A percentile compares a stretch with the other conserved stretches of the same genome.
Evolutionary conservation across 1,139 yeast species (phyloP).

Genomic region (Kazachstania sp.): DNA sequence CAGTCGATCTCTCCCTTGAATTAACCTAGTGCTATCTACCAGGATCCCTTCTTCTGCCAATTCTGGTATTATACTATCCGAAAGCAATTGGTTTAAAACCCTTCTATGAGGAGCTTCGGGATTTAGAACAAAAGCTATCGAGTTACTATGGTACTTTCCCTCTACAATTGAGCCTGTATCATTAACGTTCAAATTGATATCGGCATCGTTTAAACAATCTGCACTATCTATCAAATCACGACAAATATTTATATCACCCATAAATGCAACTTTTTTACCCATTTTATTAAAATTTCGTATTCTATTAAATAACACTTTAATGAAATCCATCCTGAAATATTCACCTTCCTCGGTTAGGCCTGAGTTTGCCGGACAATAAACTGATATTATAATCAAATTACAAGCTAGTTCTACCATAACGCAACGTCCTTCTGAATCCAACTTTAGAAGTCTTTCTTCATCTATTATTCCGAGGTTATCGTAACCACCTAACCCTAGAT

Average conservation of each 20-base stretch:
- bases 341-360: constrained; percentile 63
- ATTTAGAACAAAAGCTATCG: constrained; percentile 35
- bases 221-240: constrained; percentile 79
- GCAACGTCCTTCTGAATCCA: constrained; percentile 83
- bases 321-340: constrained; percentile 48
- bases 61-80: constrained; percentile 29
- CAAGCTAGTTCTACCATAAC: constrained; percentile 63
- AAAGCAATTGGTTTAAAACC: constrained; percentile 35
- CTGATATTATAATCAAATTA: constrained; percentile 57
- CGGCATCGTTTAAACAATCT: constrained; percentile 44
- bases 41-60: constrained; percentile 36
- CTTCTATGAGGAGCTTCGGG: constrained; percentile 37
- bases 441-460: constrained; percentile 34
- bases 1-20: constrained; percentile 45
- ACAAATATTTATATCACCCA: constrained; percentile 85
- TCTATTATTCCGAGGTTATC: constrained; percentile 34
- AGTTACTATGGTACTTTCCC: constrained; percentile 33
- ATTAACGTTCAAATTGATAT: constrained; percentile 17
- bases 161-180: constrained; percentile 37
- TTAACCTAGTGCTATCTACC: constrained; percentile 55
- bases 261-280: constrained; percentile 62
- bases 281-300: constrained; percentile 42
- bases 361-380: constrained; percentile 93
- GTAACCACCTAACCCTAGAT: constrained; percentile 64
- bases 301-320: constrained; percentile 50